These are phyloP conservation scores for Neovahlkampfia damariscottae DNA, from an alignment of 78 protist species.

Conservation along the genomic window DNA sequence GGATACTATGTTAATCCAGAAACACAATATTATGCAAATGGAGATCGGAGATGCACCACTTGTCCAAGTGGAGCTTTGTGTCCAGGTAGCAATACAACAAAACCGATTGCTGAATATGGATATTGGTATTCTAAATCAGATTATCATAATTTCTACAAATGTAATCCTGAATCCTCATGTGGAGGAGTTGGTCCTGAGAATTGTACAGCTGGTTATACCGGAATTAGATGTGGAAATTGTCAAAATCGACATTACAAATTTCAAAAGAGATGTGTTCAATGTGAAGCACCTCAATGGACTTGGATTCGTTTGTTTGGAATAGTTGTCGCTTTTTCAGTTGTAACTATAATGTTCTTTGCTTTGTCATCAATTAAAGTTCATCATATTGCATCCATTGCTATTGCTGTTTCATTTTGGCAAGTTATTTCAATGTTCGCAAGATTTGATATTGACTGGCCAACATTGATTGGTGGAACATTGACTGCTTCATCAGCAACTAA, in stretches of 20 bases:
- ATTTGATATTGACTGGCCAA: background rate
- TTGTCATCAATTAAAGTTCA: background rate
- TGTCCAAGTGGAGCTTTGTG: background rate
- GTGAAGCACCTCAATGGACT: conserved; percentile 1
- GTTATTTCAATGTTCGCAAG: background rate
- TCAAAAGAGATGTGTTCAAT: background rate
- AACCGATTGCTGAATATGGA: background rate
- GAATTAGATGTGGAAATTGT: background rate
- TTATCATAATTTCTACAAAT: background rate
- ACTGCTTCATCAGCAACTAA: background rate
- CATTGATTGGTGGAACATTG: background rate
- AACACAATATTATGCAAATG: too few species aligned
- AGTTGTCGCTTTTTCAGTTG: background rate
- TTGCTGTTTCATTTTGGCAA: background rate
- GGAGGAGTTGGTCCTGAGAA: background rate
- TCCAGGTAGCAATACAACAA: background rate
- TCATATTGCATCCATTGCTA: background rate
- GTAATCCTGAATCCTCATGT: background rate
- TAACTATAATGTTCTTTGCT: background rate
- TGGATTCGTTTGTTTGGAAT: background rate
- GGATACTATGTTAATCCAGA: background rate
- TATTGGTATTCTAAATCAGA: background rate
- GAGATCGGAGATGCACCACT: too few species aligned
- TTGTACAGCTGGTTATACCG: background rate
- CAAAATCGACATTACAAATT: background rate